Conservation (phyloP, 2,329 filamentous ascomycete species). For the Ceratocystis huliohia region DNA sequence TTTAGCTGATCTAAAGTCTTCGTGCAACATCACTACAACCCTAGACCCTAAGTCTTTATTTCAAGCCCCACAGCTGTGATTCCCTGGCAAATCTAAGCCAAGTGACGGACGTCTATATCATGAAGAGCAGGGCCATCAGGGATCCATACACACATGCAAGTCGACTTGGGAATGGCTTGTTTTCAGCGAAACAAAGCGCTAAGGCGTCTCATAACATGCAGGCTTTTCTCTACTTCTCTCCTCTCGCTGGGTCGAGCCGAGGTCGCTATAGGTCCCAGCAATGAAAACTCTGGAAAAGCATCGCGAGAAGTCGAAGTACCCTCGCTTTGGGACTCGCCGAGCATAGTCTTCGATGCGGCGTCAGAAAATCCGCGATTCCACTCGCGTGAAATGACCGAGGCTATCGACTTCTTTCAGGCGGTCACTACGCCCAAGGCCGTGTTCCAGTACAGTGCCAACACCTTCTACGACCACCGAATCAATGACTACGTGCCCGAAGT, state of each 20-base stretch:
- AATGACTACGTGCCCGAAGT: conserved; percentile 48
- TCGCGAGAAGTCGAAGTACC: not conserved
- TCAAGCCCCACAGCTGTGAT: not conserved
- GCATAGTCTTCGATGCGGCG: conserved; percentile 10
- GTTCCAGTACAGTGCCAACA: conserved; percentile 40
- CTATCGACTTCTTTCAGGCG: conserved; percentile 15
- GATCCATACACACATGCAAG: not conserved
- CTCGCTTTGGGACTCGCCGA: conserved; percentile 15
- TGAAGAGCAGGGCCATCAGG: not conserved
- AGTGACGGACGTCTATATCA: not conserved
- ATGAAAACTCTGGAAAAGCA: not conserved
- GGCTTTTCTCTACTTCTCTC: conserved; percentile 1
- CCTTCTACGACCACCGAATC: conserved; percentile 37
- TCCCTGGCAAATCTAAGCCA: not conserved
- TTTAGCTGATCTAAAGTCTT: not conserved
- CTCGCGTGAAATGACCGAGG: conserved; percentile 9
- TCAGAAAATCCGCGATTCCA: conserved; percentile 5
- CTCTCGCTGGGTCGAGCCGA: not conserved
- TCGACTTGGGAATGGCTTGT: not conserved
- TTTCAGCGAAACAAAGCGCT: not conserved
- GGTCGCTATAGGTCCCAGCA: not conserved
- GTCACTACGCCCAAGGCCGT: conserved; percentile 20
- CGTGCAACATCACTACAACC: not conserved
- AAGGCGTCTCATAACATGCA: not conserved
- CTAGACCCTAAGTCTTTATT: not conserved